Percentiles rank a stretch among this genome's conserved stretches.
Conservation (phyloP, 169 alveolate genomes). For the Plasmodium cynomolgi region DNA sequence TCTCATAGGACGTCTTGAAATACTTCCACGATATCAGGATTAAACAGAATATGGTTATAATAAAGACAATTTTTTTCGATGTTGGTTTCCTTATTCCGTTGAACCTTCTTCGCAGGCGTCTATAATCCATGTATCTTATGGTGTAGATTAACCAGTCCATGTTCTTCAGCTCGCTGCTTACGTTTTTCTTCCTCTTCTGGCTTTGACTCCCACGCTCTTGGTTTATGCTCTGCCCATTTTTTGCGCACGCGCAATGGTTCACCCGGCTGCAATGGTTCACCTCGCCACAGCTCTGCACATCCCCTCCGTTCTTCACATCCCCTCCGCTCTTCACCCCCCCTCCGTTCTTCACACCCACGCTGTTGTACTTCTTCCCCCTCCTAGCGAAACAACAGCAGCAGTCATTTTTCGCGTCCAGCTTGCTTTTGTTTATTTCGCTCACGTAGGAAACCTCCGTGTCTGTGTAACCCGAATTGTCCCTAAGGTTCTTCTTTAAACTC, state of each 20-base stretch:
- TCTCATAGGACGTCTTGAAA: constrained; percentile 41
- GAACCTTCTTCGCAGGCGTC: constrained; percentile 85
- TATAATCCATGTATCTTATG: constrained; percentile 84
- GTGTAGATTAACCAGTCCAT: constrained; percentile 77
- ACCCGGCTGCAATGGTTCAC: not conserved
- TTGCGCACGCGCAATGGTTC: not conserved
- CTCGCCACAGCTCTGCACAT: not conserved
- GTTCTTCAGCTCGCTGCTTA: constrained; percentile 49
- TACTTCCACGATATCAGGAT: constrained; percentile 77
- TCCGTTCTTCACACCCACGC: not conserved
- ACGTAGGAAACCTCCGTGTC: constrained; percentile 39
- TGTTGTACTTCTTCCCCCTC: not conserved
- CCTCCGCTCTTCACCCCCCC: not conserved
- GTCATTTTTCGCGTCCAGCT: constrained; percentile 9
- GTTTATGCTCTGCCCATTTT: not conserved
- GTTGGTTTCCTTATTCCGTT: constrained; percentile 86
- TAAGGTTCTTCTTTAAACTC: not conserved
- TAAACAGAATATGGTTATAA: constrained; percentile 82
- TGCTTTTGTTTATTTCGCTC: constrained; percentile 11
- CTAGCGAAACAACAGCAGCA: constrained; percentile 16
- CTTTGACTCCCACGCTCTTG: not conserved
- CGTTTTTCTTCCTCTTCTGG: constrained; percentile 8
- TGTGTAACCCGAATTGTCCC: not conserved
- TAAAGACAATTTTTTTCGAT: constrained; percentile 82
- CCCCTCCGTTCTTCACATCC: not conserved